Percentiles rank a stretch among this genome's conserved stretches.
These are phyloP conservation scores for Aphanomyces invadans DNA, from an alignment of 352 stramenopile genomes.

Conservation along the genomic window DNA sequence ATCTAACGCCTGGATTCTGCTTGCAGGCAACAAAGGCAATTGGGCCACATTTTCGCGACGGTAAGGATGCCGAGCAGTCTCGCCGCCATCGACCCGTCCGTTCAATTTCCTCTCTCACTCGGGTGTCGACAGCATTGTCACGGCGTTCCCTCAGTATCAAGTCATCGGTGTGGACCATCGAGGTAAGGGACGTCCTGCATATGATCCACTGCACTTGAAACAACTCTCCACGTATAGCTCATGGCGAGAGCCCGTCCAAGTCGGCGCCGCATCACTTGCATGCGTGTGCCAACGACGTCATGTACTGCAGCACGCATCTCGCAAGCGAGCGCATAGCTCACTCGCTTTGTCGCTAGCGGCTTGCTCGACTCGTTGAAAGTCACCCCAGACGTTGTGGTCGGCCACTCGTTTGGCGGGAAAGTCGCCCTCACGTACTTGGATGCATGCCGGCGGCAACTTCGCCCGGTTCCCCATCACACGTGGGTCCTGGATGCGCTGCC, in stretches of 20 bases:
- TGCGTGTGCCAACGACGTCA: slow-evolving; percentile 57
- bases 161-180: slow-evolving; percentile 61
- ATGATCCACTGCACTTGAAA: too few relatives aligned
- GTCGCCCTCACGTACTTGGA: slow-evolving; percentile 64
- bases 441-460: slow-evolving; percentile 37
- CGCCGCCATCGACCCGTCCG: too few relatives aligned
- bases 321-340: not conserved
- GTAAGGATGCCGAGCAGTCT: slow-evolving; percentile 21
- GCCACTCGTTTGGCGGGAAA: slow-evolving; percentile 76
- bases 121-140: slow-evolving; percentile 37
- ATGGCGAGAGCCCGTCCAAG: slow-evolving; percentile 69
- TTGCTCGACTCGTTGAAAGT: slow-evolving; percentile 45
- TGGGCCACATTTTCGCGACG: slow-evolving; percentile 75
- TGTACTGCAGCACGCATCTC: slow-evolving; percentile 32
- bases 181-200: too few relatives aligned
- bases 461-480: slow-evolving; percentile 40
- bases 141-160: slow-evolving; percentile 53
- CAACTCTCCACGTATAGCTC: slow-evolving; percentile 31
- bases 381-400: slow-evolving; percentile 49
- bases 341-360: slow-evolving; percentile 30
- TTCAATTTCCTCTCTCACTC: not conserved
- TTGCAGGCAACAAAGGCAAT: slow-evolving; percentile 72
- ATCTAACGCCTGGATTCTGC: not conserved
- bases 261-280: slow-evolving; percentile 47
- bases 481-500: slow-evolving; percentile 70